Base-by-base conservation (phyloP, 768 basidiomycete genomes). In the Collybia nuda region DNA sequence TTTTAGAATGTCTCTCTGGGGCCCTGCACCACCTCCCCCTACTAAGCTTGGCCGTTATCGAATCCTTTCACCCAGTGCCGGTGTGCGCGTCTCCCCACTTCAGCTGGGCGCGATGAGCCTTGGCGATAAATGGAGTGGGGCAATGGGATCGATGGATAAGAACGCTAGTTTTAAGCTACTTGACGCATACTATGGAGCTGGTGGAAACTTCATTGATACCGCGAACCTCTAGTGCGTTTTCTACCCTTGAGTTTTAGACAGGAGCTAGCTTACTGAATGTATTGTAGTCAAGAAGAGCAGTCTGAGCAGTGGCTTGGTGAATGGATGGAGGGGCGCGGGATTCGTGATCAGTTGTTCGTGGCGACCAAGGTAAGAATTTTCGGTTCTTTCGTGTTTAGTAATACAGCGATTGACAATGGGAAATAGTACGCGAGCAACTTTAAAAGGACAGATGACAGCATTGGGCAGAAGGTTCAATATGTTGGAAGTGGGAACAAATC, bases 401-500 rank as follows among this genome's bases (percentile, higher is more conserved):
- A 5, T 11, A 28, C 28, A n/a, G n/a, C n/a, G n/a, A n/a, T n/a
- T n/a, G n/a, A n/a, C n/a, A n/a, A n/a, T n/a, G n/a, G n/a, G n/a
- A n/a, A 26, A 26, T 40, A 70, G 72, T 75, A 69, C 43, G 55
- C 62, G 1, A 61, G 53, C 32, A 60, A 64, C 48, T 69, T 39
- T 58, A 73, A 71, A 36, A 48, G 48, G 3, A 50, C 58, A 19
- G 55, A 70, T 29, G 19, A 54, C 2, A 48, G 48, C 0, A 51
- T 67, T 8, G 50, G 58, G 14, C 66, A 73, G 39, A 70, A 76
- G 38, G 62, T 68, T 1, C 62, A 74, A 41, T 79, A 73, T 53
- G 58, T 56, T 1, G 84, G 84, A 2, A 84, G 85, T 57, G 69
- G 66, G 50, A 50, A 63, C 52, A 81, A 81, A 56, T 69, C 67